phyloP scores from a whole-genome alignment of 2,329 filamentous ascomycete genomes.

The Cadophora malorum region DNA sequence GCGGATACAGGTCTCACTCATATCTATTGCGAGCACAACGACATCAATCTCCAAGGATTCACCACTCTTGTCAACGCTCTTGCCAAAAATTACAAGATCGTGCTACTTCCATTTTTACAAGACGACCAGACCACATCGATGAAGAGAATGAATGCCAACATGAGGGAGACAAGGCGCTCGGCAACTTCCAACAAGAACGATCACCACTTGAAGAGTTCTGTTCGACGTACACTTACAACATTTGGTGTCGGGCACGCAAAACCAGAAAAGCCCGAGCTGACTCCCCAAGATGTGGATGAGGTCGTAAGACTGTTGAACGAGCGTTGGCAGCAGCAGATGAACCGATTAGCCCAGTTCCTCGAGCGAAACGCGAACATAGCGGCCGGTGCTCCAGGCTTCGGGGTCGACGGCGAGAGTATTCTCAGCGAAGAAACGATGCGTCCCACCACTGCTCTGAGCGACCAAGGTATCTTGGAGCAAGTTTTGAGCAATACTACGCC shows the following conservation, averaged over 20 bases:
- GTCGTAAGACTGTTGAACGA: slow-evolving; percentile 41
- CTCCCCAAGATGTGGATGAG: slow-evolving; percentile 44
- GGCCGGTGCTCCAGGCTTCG: slow-evolving; percentile 34
- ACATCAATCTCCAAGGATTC: slow-evolving; percentile 73
- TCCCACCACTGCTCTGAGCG: slow-evolving; percentile 43
- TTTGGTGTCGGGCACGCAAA: slow-evolving; percentile 39
- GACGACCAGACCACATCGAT: slow-evolving; percentile 66
- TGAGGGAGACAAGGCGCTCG: slow-evolving; percentile 37
- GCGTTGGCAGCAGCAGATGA: slow-evolving; percentile 43
- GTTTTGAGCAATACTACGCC: slow-evolving; percentile 46
- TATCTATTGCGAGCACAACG: slow-evolving; percentile 75
- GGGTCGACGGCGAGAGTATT: slow-evolving; percentile 28
- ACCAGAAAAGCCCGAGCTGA: slow-evolving; percentile 39
- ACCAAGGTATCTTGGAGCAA: slow-evolving; percentile 43
- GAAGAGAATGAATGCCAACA: slow-evolving; percentile 51
- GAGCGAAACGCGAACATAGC: slow-evolving; percentile 44
- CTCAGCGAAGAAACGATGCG: slow-evolving; percentile 39
- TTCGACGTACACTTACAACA: slow-evolving; percentile 41
- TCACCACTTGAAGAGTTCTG: slow-evolving; percentile 37
- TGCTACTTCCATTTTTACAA: slow-evolving; percentile 68
- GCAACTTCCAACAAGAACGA: slow-evolving; percentile 32
- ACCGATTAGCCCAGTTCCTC: slow-evolving; percentile 41
- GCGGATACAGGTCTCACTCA: slow-evolving; percentile 67
- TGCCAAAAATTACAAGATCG: slow-evolving; percentile 66
- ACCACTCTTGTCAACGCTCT: slow-evolving; percentile 72